Percentiles rank a stretch among this genome's conserved stretches.
Conservation (phyloP, 495 filamentous ascomycete genomes). For the Lasiosphaeria hispida region DNA sequence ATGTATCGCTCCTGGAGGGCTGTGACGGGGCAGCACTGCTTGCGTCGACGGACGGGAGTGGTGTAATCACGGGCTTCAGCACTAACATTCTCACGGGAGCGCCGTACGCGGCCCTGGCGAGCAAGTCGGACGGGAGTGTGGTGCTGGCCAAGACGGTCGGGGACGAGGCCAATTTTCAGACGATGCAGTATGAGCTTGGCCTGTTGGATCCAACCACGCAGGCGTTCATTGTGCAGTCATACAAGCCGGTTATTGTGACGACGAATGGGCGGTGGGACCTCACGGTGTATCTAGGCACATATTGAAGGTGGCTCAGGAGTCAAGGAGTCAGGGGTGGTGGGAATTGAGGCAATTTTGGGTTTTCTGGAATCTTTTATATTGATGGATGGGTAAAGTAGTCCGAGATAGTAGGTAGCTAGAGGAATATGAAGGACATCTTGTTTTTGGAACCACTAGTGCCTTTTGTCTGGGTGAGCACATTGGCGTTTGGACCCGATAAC, state of each 20-base stretch:
- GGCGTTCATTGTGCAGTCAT: conserved; percentile 16
- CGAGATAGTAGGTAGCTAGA: no score
- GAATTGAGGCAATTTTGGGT: background rate
- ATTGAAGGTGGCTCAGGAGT: conserved; percentile 3
- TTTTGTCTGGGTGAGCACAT: no score
- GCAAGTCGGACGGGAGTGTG: conserved; percentile 28
- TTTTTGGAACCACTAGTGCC: no score
- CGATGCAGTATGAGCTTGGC: conserved; percentile 29
- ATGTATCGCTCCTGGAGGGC: conserved; percentile 39
- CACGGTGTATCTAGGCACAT: conserved; percentile 18
- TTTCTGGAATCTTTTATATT: background rate
- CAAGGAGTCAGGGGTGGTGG: no score
- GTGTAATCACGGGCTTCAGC: conserved; percentile 28
- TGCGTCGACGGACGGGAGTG: conserved; percentile 33
- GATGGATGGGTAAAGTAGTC: no score
- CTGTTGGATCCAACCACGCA: conserved; percentile 13
- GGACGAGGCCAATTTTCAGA: conserved; percentile 31
- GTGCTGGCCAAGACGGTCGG: conserved; percentile 35
- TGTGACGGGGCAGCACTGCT: conserved; percentile 42
- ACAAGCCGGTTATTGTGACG: conserved; percentile 17
- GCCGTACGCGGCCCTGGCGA: conserved; percentile 27
- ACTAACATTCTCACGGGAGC: conserved; percentile 31
- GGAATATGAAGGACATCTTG: background rate
- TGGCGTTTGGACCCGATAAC: no score
- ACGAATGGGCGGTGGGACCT: conserved; percentile 21